phyloP scores from a whole-genome alignment of 495 filamentous ascomycete genomes.

The Trypethelium eluteriae region DNA sequence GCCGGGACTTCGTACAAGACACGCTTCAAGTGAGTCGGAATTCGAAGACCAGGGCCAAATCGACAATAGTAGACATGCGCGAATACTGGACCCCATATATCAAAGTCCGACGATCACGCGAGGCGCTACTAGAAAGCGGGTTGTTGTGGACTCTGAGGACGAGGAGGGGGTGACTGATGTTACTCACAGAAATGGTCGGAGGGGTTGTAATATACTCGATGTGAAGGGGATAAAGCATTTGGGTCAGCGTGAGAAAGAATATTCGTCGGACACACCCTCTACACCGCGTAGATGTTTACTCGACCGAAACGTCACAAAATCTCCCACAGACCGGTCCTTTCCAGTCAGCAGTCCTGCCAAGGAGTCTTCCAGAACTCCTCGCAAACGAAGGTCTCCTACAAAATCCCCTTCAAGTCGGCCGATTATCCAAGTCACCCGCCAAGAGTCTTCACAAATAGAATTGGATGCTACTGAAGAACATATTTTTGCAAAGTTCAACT shows the following conservation, averaged over 20 bases:
- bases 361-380: not conserved
- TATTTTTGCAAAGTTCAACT: not conserved
- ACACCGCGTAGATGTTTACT: too few species aligned
- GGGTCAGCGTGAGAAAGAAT: too few species aligned
- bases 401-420: not conserved
- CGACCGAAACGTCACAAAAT: too few species aligned
- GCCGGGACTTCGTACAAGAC: not conserved
- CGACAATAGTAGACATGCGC: not conserved
- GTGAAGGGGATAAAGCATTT: too few species aligned
- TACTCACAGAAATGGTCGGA: not conserved
- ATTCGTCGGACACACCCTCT: too few species aligned
- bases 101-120: not conserved
- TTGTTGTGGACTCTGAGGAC: slow-evolving; percentile 20
- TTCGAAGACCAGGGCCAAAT: not conserved
- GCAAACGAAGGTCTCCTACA: not conserved
- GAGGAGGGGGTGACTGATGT: slow-evolving; percentile 17
- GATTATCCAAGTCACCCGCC: not conserved
- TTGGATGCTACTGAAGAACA: not conserved
- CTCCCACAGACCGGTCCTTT: not conserved
- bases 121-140: not conserved
- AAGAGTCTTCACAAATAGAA: not conserved
- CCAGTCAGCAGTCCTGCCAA: not conserved
- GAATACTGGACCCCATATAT: not conserved
- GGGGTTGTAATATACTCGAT: too few species aligned
- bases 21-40: too few species aligned